These are phyloP conservation scores for Aspergillus eucalypticola DNA, from an alignment of 2,329 filamentous ascomycete species.

Conservation along the genomic window DNA sequence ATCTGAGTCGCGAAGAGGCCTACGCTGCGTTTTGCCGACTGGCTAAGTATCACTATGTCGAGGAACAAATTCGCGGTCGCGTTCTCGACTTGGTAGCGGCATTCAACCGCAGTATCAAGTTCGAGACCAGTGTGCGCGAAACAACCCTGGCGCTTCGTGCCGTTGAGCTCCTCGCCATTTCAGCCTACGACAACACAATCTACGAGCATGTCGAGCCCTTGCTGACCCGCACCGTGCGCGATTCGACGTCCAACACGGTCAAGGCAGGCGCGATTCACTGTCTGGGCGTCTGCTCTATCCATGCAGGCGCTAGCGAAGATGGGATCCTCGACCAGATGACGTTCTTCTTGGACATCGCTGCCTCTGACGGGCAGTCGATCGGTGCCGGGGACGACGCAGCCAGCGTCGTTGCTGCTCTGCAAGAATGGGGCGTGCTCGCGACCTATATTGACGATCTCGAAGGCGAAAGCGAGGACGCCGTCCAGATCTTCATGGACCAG, in stretches of 20 bases:
- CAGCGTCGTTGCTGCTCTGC: conserved; percentile 72
- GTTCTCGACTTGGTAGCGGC: conserved; percentile 64
- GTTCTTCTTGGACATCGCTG: conserved; percentile 73
- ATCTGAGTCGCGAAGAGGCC: conserved; percentile 66
- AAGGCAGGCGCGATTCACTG: conserved; percentile 74
- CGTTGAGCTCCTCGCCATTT: conserved; percentile 69
- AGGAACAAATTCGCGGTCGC: conserved; percentile 60
- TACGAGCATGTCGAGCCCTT: conserved; percentile 62
- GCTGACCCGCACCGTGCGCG: conserved; percentile 65
- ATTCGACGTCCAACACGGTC: conserved; percentile 63
- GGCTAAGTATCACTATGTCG: conserved; percentile 67
- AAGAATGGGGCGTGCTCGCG: conserved; percentile 78
- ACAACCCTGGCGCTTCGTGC: conserved; percentile 70
- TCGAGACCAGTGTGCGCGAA: conserved; percentile 68
- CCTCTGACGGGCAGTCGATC: conserved; percentile 73
- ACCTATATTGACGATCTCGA: conserved; percentile 75
- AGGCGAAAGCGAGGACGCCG: conserved; percentile 67
- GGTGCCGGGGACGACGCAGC: conserved; percentile 69
- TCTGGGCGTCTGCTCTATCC: conserved; percentile 70
- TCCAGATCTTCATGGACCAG: conserved; percentile 83
- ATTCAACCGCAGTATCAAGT: conserved; percentile 70
- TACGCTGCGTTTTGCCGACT: conserved; percentile 64
- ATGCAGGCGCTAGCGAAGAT: conserved; percentile 70
- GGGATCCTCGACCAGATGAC: conserved; percentile 71
- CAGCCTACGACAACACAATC: conserved; percentile 63